Percentiles rank a stretch among this genome's conserved stretches.
phyloP scores from a whole-genome alignment of 2,329 filamentous ascomycete genomes.

The Fusarium pseudonygamai region DNA sequence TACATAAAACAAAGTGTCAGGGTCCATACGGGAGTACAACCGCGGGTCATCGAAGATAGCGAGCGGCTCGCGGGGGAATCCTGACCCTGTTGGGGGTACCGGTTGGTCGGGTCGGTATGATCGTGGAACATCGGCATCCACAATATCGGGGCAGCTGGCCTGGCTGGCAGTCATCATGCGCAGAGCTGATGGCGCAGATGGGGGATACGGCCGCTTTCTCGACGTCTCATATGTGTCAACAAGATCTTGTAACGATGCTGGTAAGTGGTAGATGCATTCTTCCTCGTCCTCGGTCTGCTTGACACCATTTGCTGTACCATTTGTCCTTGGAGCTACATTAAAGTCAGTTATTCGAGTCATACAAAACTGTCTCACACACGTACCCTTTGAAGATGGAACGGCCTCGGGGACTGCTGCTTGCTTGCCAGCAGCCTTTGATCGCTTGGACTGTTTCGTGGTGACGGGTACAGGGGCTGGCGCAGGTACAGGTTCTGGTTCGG shows the following conservation, averaged over 20 bases:
- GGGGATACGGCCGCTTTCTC: slow-evolving; percentile 72
- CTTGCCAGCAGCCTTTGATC: slow-evolving; percentile 57
- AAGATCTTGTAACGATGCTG: slow-evolving; percentile 86
- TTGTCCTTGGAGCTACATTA: slow-evolving; percentile 54
- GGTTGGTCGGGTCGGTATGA: slow-evolving; percentile 86
- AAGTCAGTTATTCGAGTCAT: slow-evolving; percentile 12
- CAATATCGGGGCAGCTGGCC: slow-evolving; percentile 74
- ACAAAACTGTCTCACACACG: neutral
- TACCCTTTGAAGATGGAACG: slow-evolving; percentile 58
- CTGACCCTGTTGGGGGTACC: slow-evolving; percentile 76
- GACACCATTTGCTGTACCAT: slow-evolving; percentile 63
- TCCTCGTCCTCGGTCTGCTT: slow-evolving; percentile 62
- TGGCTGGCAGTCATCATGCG: slow-evolving; percentile 81
- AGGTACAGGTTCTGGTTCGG: slow-evolving; percentile 29
- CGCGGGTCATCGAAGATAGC: slow-evolving; percentile 90
- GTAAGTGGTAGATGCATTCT: slow-evolving; percentile 92
- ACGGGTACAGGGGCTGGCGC: slow-evolving; percentile 40
- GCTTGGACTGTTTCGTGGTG: slow-evolving; percentile 48
- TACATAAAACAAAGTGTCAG: slow-evolving; percentile 96
- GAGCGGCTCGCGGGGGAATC: slow-evolving; percentile 93
- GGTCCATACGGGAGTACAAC: slow-evolving; percentile 89
- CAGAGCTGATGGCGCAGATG: slow-evolving; percentile 72
- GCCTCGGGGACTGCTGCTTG: slow-evolving; percentile 53
- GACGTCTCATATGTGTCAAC: slow-evolving; percentile 90
- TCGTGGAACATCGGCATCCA: slow-evolving; percentile 83